Evolutionary conservation across 2,329 filamentous ascomycete genomes (phyloP), one percentile per base, ranked within the genome.

Genomic region (Pestalotiopsis sp.): DNA sequence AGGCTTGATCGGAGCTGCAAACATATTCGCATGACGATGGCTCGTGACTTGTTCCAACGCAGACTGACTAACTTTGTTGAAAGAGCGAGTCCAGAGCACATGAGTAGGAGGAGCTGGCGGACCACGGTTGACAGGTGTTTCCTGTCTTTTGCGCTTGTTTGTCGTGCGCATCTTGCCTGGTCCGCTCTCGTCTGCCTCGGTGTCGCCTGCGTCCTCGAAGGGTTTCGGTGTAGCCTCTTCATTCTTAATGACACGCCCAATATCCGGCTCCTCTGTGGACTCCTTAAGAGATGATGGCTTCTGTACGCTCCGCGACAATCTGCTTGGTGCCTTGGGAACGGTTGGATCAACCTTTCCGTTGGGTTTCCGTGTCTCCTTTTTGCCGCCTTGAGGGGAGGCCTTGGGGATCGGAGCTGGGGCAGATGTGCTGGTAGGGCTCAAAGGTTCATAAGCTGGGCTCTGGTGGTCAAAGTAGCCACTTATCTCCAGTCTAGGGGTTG

Each of bases 11-110:
- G 91, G 90, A 67, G 91, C 90, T 36, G 91, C 90, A 76, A 95
- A 95, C 80, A 93, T 93, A 72, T 93, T 93, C 60, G 92, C 93
- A 73, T 92, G 89, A 41, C 92, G 91, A 77, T 95, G 92, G 66
- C 90, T 92, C 27, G 90, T 89, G 69, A 95, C 92, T 74, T 93
- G 90, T 76, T 94, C 92, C 71, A 95, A 85, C 13, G 93, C 90
- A 4, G 91, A 91, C 4, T 87, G 88, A 39, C 90, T 91, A 14
- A 93, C 92, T 72, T 91, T 90, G 45, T 91, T 88, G 75, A 95
- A 91, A 62, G 91, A 91, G 62, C 92, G 90, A 14, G 92, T 93
- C 84, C 92, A 93, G 56, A 93, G 84, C 4, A 95, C 92, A 68
- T 93, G 87, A 9, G 88, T 89, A 25, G 89, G 88, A 36, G 91